Evolutionary conservation across 495 filamentous ascomycete species (phyloP).

Genomic region (Xylaria bambusicola): DNA sequence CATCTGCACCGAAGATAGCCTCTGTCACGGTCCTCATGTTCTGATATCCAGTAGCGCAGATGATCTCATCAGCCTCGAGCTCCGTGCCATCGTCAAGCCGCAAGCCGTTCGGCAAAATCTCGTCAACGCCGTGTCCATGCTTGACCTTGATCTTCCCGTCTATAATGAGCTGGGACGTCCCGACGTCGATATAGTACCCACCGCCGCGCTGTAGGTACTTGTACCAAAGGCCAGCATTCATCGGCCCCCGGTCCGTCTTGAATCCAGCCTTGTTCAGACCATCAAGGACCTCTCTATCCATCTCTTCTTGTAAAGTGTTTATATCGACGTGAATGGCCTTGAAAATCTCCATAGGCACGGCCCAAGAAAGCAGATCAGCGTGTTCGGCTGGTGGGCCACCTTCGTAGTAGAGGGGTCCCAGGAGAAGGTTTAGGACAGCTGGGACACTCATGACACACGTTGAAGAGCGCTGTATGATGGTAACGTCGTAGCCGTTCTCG

Average conservation of each 20-base stretch:
- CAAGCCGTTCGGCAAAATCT: constrained; percentile 62
- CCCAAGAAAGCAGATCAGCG: constrained; percentile 60
- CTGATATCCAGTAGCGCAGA: constrained; percentile 81
- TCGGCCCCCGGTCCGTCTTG: constrained; percentile 65
- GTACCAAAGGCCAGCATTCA: constrained; percentile 64
- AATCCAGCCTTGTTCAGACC: constrained; percentile 70
- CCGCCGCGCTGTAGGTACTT: constrained; percentile 79
- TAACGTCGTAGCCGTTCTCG: constrained; percentile 82
- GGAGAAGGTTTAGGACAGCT: constrained; percentile 44
- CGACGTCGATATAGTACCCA: constrained; percentile 83
- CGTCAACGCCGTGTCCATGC: constrained; percentile 65
- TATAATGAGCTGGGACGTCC: constrained; percentile 69
- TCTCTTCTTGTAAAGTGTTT: constrained; percentile 47
- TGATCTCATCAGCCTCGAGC: constrained; percentile 75
- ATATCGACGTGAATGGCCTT: constrained; percentile 57
- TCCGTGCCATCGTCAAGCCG: constrained; percentile 66
- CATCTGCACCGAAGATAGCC: constrained; percentile 67
- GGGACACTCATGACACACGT: constrained; percentile 69
- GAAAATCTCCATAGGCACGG: constrained; percentile 58
- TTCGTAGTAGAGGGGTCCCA: constrained; percentile 66
- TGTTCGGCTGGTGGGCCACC: constrained; percentile 61
- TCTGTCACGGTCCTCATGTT: constrained; percentile 71
- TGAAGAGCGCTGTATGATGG: constrained; percentile 75
- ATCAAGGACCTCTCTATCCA: constrained; percentile 57
- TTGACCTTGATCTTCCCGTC: constrained; percentile 78